phyloP scores from a whole-genome alignment of 805 yeast species.

The Spathaspora gorwiae region DNA sequence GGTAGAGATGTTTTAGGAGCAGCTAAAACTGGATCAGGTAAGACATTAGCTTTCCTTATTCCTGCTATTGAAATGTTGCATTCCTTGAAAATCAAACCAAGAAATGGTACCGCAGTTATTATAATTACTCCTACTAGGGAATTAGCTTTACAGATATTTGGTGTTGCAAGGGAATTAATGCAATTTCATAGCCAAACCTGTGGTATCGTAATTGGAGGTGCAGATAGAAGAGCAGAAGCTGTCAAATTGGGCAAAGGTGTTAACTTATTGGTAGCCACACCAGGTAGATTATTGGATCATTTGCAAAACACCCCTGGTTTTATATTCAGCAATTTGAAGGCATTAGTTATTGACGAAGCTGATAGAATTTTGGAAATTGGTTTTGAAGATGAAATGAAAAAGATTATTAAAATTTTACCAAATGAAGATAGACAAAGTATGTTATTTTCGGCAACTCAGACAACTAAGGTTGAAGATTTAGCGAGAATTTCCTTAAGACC shows the following conservation, averaged over 20 bases:
- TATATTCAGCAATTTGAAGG: constrained; percentile 89
- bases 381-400: constrained; percentile 98
- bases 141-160: constrained; percentile 93
- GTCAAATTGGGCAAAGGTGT: constrained; percentile 93
- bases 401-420: constrained; percentile 90
- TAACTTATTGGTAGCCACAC: constrained; percentile 90
- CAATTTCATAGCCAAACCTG: constrained; percentile 86
- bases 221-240: constrained; percentile 95
- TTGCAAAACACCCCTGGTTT: constrained; percentile 93
- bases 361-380: constrained; percentile 97
- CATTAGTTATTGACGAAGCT: constrained; percentile 94
- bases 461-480: constrained; percentile 96
- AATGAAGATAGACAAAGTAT: constrained; percentile 90
- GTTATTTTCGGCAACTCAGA: constrained; percentile 99
- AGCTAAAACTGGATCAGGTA: constrained; percentile 99
- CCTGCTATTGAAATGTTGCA: constrained; percentile 94
- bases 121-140: constrained; percentile 97
- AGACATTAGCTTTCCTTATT: constrained; percentile 88
- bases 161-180: constrained; percentile 94
- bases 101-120: constrained; percentile 97
- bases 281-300: constrained; percentile 95
- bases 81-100: constrained; percentile 88
- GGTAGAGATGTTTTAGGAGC: constrained; percentile 98
- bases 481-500: constrained; percentile 93
- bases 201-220: constrained; percentile 98